Conservation (phyloP, 495 filamentous ascomycete genomes). For the Penicillium salamii region DNA sequence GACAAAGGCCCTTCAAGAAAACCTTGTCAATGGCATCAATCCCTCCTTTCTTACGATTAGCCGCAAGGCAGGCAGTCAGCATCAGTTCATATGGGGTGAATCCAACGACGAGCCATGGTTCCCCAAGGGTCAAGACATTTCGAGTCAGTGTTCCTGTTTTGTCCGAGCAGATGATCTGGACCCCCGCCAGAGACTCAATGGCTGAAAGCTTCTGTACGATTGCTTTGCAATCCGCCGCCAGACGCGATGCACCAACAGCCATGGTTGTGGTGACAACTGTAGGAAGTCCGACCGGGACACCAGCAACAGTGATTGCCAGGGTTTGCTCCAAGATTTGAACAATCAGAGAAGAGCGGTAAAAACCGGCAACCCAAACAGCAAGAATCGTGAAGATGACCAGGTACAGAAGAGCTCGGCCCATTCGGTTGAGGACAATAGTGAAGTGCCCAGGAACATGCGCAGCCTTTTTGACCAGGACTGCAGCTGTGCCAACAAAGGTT, state of each 20-base stretch:
- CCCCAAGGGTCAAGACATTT: conserved; percentile 83
- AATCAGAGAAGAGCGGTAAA: conserved; percentile 79
- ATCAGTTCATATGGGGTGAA: conserved; percentile 82
- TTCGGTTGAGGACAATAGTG: conserved; percentile 81
- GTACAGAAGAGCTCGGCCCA: conserved; percentile 69
- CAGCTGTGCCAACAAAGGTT: conserved; percentile 86
- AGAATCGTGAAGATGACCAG: conserved; percentile 78
- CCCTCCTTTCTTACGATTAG: conserved; percentile 91
- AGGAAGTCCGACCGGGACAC: conserved; percentile 92
- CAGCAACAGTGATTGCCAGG: conserved; percentile 80
- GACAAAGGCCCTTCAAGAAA: conserved; percentile 78
- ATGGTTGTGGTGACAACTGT: conserved; percentile 95
- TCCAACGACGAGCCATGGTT: conserved; percentile 78
- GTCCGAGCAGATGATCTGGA: conserved; percentile 94
- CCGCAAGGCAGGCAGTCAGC: conserved; percentile 86
- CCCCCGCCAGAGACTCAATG: conserved; percentile 91
- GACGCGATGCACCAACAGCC: conserved; percentile 89
- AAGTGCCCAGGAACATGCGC: conserved; percentile 75
- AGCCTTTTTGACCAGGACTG: conserved; percentile 77
- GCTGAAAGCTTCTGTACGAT: conserved; percentile 93
- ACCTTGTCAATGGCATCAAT: conserved; percentile 94
- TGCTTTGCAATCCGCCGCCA: conserved; percentile 86
- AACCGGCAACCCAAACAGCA: conserved; percentile 80
- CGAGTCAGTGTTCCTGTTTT: conserved; percentile 86
- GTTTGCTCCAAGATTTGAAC: conserved; percentile 79